Evolutionary conservation across 106 monocot species (phyloP), one percentile per base, ranked within the genome.

Genomic region (Ottelia alismoides): DNA sequence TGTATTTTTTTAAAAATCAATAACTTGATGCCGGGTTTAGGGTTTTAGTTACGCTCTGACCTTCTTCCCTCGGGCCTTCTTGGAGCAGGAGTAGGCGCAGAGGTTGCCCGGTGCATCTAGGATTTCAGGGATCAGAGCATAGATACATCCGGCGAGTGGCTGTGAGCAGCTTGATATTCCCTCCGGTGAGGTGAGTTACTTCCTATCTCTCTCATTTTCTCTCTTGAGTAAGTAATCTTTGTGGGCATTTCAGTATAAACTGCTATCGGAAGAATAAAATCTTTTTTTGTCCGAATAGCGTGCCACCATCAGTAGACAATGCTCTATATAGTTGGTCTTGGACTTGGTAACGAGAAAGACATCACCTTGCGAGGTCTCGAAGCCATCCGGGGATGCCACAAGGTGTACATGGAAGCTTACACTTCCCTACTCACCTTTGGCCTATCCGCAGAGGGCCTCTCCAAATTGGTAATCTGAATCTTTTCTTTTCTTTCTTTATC

Each of bases 371-470:
- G 71, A 48, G 88, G 79, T 5, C 88, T 88, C 12, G 79, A 88
- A 30, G 82, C 76, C 20, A 71, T 88, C 17, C 55, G 53, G 23
- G 57, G 65, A 45, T 83, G 74, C 55, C 9, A 18, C 58, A 79
- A 71, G 53, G 71, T 88, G 40, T 88, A 88, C 57, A 23, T 88
- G 2, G 88, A 88, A 52, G 79, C 88, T 45, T 88, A 88, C 74
- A 88, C 88, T 27, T 88, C 83, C 19, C 83, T 88, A 19, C 83
- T 88, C 32, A 83, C 83, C 30, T 83, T 83, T 30, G 88, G 88
- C 45, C 49, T 88, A 20, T 58, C 78, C 45, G 51, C 73, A 17
- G 65, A 79, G 46, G 75, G 78, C 50, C 65, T 88, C 61, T 76
- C 73, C 57, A 67, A 35, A 28, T 30, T 88, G 63, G 80, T 83